Evolutionary conservation across 805 yeast genomes (phyloP).

Genomic region (Scheffersomyces amazonensis): DNA sequence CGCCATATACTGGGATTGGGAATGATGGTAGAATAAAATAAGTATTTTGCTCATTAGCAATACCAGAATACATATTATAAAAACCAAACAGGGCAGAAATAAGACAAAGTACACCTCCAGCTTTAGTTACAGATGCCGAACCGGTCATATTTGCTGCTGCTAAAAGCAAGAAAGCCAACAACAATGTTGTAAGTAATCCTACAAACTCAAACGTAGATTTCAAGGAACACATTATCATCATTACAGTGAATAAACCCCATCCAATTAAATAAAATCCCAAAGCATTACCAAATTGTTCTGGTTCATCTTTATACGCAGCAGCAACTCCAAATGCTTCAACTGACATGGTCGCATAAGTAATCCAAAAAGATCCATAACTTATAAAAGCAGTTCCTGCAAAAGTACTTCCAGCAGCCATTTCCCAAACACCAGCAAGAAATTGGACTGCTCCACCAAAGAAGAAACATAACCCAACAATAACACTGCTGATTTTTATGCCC

Average conservation of each 20-base stretch:
- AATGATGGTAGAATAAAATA: conserved; percentile 50
- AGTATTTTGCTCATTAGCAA: conserved; percentile 56
- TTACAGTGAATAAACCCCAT: conserved; percentile 61
- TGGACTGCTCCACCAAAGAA: conserved; percentile 65
- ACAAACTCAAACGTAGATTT: conserved; percentile 67
- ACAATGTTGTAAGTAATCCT: conserved; percentile 52
- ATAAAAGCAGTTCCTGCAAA: conserved; percentile 65
- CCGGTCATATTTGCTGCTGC: conserved; percentile 50
- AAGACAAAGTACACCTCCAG: conserved; percentile 62
- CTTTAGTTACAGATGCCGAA: conserved; percentile 39
- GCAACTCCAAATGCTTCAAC: conserved; percentile 59
- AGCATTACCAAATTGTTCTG: conserved; percentile 44
- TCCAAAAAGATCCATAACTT: conserved; percentile 70
- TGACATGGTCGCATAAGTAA: conserved; percentile 57
- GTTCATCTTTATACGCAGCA: conserved; percentile 45
- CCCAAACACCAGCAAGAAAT: conserved; percentile 66
- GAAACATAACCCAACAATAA: conserved; percentile 53
- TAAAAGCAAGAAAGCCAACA: conserved; percentile 53
- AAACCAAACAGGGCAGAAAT: conserved; percentile 54
- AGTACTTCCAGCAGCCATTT: conserved; percentile 57
- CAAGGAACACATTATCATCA: conserved; percentile 51
- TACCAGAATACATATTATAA: conserved; percentile 60
- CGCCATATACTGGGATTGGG: conserved; percentile 23
- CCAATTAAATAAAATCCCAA: conserved; percentile 58
- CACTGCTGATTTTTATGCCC: conserved; percentile 48